Conservation (phyloP, 2,329 filamentous ascomycete species). For the Penicillium sp. region DNA sequence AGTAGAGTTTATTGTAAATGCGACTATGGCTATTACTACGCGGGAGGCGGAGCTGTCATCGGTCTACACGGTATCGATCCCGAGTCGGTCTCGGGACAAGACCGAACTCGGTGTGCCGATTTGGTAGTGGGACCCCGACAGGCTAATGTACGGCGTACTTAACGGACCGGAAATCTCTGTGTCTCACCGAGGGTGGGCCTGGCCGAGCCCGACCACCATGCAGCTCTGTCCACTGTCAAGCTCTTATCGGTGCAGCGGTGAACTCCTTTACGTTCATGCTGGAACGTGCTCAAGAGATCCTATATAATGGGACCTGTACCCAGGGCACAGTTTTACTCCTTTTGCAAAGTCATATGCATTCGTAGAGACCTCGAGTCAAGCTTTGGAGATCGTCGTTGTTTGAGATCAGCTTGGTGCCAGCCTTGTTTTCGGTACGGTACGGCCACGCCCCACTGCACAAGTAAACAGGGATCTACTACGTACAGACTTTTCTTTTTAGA, state of each 20-base stretch:
- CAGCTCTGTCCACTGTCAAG: background rate
- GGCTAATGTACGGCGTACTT: background rate
- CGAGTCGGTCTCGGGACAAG: conserved; percentile 18
- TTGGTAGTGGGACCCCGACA: conserved; percentile 14
- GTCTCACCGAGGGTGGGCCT: conserved; percentile 18
- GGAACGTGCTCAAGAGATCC: conserved; percentile 1
- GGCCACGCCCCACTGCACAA: conserved; percentile 12
- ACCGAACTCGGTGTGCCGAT: conserved; percentile 24
- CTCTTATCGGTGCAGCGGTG: conserved; percentile 10
- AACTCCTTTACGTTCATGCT: background rate
- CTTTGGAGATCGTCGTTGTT: conserved; percentile 14
- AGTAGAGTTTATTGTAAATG: background rate
- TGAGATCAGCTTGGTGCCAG: conserved; percentile 8
- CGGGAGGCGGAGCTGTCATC: background rate
- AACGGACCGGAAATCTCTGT: conserved; percentile 19
- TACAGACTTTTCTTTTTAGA: conserved; percentile 4
- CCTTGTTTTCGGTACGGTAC: conserved; percentile 2
- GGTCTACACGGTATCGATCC: conserved; percentile 11
- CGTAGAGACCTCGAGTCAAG: conserved; percentile 3
- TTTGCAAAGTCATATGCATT: background rate
- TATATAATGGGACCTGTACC: conserved; percentile 12
- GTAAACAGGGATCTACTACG: conserved; percentile 1
- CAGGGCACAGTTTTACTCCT: background rate
- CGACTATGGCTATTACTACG: background rate
- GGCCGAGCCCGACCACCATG: background rate